Evolutionary conservation across 192 early-diverging fungal species (phyloP).

Genomic region (Diversispora epigaea): DNA sequence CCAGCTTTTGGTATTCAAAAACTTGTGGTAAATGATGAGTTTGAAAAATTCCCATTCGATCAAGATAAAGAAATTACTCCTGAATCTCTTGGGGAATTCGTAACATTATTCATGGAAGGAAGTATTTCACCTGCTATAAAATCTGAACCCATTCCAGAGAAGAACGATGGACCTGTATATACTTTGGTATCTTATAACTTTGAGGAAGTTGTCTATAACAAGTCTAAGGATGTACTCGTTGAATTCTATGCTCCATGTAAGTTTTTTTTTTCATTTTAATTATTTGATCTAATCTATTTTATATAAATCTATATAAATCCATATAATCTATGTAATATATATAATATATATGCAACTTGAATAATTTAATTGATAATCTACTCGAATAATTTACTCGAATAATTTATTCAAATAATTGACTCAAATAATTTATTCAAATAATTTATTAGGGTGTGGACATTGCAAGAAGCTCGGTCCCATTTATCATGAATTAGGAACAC

Average conservation of each 20-base stretch:
- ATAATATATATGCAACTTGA: background rate
- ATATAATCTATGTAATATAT: background rate
- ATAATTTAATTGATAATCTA: background rate
- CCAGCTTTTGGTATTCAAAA: constrained; percentile 92
- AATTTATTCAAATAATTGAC: background rate
- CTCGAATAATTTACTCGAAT: background rate
- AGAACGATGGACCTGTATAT: constrained; percentile 87
- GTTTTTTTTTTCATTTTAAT: background rate
- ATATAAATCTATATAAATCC: too few relatives aligned
- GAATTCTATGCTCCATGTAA: constrained; percentile 55
- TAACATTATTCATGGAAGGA: constrained; percentile 64
- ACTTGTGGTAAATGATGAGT: constrained; percentile 50
- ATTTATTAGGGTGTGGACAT: constrained; percentile 42
- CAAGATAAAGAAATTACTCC: constrained; percentile 66
- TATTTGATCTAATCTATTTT: background rate
- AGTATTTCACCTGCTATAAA: constrained; percentile 77
- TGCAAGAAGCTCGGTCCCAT: constrained; percentile 60
- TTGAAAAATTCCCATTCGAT: constrained; percentile 81
- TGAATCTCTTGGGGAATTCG: constrained; percentile 61
- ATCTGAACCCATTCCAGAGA: constrained; percentile 75
- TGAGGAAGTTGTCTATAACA: constrained; percentile 76
- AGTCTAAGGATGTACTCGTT: constrained; percentile 59
- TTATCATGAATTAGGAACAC: constrained; percentile 80
- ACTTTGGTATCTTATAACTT: constrained; percentile 86
- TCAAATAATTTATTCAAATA: constrained; percentile 2